These are phyloP conservation scores for Saccharomycopsis sp. DNA, from an alignment of 805 yeast genomes.

Conservation along the genomic window DNA sequence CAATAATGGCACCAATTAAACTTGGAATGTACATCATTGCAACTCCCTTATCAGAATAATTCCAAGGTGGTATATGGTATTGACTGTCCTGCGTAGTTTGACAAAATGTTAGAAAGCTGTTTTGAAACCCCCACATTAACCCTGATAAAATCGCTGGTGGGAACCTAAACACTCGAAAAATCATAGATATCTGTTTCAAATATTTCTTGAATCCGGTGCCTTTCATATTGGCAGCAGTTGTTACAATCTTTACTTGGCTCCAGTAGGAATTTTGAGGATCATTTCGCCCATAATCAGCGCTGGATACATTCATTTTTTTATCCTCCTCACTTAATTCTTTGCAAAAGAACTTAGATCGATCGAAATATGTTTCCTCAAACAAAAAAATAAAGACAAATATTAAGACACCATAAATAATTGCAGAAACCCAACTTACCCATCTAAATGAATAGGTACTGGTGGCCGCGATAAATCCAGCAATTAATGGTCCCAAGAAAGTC, in stretches of 20 bases:
- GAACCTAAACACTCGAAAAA: conserved; percentile 50
- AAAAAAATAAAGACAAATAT: conserved; percentile 47
- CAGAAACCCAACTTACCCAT: conserved; percentile 71
- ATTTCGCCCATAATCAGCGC: conserved; percentile 33
- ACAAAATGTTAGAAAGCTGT: conserved; percentile 55
- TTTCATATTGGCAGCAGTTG: conserved; percentile 50
- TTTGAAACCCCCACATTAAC: conserved; percentile 22
- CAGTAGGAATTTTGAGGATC: conserved; percentile 39
- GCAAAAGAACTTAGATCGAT: conserved; percentile 37
- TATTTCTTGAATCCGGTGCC: conserved; percentile 68
- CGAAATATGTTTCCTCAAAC: conserved; percentile 68
- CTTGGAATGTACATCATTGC: conserved; percentile 73
- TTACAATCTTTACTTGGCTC: conserved; percentile 41
- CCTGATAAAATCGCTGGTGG: conserved; percentile 64
- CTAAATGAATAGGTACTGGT: conserved; percentile 49
- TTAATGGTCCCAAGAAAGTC: conserved; percentile 70
- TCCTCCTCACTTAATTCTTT: conserved; percentile 2
- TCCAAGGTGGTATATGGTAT: conserved; percentile 61
- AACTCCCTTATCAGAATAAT: conserved; percentile 57
- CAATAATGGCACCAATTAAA: conserved; percentile 57
- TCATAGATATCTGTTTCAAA: conserved; percentile 39
- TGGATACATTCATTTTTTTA: background rate
- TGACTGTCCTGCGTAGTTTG: conserved; percentile 65
- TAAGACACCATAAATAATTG: conserved; percentile 56
- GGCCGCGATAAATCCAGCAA: conserved; percentile 62